phyloP scores from a whole-genome alignment of 768 basidiomycete species.

The Lentinula detonsa region DNA sequence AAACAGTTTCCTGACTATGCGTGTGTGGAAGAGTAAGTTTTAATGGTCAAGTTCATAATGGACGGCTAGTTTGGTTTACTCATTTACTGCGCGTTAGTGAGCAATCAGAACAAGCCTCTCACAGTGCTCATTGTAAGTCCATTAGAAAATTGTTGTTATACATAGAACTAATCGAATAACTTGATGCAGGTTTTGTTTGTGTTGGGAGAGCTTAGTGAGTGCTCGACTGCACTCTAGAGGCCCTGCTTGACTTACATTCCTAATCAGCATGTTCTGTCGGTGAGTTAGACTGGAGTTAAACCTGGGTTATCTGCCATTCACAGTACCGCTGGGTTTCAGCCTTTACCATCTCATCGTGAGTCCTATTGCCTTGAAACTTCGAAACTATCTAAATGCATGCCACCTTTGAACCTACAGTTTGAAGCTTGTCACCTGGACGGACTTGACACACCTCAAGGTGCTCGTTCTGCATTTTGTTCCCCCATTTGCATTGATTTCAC shows the following conservation, averaged over 20 bases:
- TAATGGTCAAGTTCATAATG: neutral
- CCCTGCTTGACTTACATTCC: neutral
- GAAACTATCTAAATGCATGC: neutral
- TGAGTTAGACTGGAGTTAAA: slow-evolving; percentile 13
- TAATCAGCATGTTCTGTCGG: slow-evolving; percentile 30
- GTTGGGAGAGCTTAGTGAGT: slow-evolving; percentile 44
- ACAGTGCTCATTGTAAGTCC: slow-evolving; percentile 31
- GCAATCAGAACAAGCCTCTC: slow-evolving; percentile 38
- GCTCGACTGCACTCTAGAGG: neutral
- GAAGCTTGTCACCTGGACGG: slow-evolving; percentile 33
- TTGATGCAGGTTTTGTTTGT: slow-evolving; percentile 32
- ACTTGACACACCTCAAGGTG: slow-evolving; percentile 42
- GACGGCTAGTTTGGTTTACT: neutral
- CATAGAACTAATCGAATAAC: neutral
- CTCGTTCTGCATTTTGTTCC: neutral
- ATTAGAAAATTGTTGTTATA: slow-evolving; percentile 11
- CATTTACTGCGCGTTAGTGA: slow-evolving; percentile 28
- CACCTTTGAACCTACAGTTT: slow-evolving; percentile 24
- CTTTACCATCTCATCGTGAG: slow-evolving; percentile 44
- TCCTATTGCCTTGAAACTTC: neutral
- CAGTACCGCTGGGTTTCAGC: slow-evolving; percentile 18
- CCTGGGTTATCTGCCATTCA: neutral
- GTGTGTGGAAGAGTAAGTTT: slow-evolving; percentile 37
- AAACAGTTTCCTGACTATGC: slow-evolving; percentile 34
- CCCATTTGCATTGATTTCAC: neutral